Base-by-base conservation (phyloP, 2,329 filamentous ascomycete genomes). In the Exophiala oligosperma region DNA sequence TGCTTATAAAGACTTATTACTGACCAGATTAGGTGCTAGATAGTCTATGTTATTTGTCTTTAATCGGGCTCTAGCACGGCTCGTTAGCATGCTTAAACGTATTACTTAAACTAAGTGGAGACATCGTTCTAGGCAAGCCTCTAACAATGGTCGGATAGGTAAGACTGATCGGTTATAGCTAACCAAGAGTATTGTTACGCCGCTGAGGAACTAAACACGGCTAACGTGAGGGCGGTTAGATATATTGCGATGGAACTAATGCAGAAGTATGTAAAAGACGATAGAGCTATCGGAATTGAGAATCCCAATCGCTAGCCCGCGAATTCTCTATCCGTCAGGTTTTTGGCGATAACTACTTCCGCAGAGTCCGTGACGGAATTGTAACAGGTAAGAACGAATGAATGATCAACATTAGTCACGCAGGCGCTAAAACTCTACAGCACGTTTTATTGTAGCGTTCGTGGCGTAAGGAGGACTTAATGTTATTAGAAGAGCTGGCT, bases 211-310 rank as follows among this genome's bases (percentile, higher is more conserved):
- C 43, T n/a, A 17, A 24, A 46, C 43, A 46, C 24, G 40, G 23
- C 23, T 17, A 43, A 67, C 63, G 53, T 70, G 14, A 60, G 59
- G 59, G 63, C 65, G 56, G 56, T 71, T 28, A 57, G 65, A 47
- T 52, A 38, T 26, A 69, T 68, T 28, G 64, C 63, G 32, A 71
- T 65, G 64, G 59, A 67, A 57, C 62, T 71, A 43, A 71, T 72
- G 66, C 62, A 71, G 56, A 70, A 71, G 60, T 71, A 71, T 54
- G 37, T 62, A 47, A 72, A 71, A 62, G 65, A 69, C 47, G 65
- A 72, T 62, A 62, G 67, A 54, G 67, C 65, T 57, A 61, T 73
- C 61, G 66, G 70, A 17, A 65, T 72, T 23, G 66, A 72, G 43
- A 65, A 71, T 65, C 54, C 67, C 43, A 12, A 66, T 60, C 63